A percentile compares a stretch with the other conserved stretches of the same genome.
Conservation (phyloP, 2,329 filamentous ascomycete species). For the Aspergillus fijiensis region DNA sequence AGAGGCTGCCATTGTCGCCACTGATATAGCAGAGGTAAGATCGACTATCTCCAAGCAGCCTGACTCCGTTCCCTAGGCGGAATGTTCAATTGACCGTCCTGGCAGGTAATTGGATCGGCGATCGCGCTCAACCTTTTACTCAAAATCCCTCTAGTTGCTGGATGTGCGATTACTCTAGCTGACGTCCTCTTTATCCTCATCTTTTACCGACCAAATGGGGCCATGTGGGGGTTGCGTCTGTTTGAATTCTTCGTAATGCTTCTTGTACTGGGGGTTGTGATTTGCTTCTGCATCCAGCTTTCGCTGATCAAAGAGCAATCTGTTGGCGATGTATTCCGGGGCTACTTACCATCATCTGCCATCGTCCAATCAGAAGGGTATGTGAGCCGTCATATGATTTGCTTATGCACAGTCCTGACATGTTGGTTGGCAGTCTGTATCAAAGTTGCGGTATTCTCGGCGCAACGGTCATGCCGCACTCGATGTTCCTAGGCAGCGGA, state of each 20-base stretch:
- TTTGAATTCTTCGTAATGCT: slow-evolving; percentile 57
- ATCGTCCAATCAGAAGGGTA: slow-evolving; percentile 54
- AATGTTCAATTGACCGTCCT: not conserved
- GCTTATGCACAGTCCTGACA: slow-evolving; percentile 7
- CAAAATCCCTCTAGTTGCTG: slow-evolving; percentile 55
- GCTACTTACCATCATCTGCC: slow-evolving; percentile 56
- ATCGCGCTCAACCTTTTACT: slow-evolving; percentile 57
- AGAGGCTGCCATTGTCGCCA: slow-evolving; percentile 68
- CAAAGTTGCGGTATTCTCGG: slow-evolving; percentile 55
- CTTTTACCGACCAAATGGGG: slow-evolving; percentile 55
- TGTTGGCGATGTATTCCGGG: slow-evolving; percentile 54
- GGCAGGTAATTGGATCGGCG: slow-evolving; percentile 56
- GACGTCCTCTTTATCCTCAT: slow-evolving; percentile 58
- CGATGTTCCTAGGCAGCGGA: slow-evolving; percentile 57
- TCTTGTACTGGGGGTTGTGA: slow-evolving; percentile 55
- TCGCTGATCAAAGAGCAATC: slow-evolving; percentile 52
- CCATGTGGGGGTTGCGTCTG: slow-evolving; percentile 51
- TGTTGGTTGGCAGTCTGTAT: slow-evolving; percentile 45
- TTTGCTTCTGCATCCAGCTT: slow-evolving; percentile 59
- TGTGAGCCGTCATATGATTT: slow-evolving; percentile 10
- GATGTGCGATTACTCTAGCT: slow-evolving; percentile 57
- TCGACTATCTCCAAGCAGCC: not conserved
- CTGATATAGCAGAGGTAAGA: slow-evolving; percentile 65
- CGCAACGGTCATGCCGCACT: slow-evolving; percentile 61
- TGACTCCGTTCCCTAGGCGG: not conserved